Percentiles rank a stretch among this genome's conserved stretches.
Evolutionary conservation across 139 green algal species (phyloP).

Genomic region (Coelastrella sp.): DNA sequence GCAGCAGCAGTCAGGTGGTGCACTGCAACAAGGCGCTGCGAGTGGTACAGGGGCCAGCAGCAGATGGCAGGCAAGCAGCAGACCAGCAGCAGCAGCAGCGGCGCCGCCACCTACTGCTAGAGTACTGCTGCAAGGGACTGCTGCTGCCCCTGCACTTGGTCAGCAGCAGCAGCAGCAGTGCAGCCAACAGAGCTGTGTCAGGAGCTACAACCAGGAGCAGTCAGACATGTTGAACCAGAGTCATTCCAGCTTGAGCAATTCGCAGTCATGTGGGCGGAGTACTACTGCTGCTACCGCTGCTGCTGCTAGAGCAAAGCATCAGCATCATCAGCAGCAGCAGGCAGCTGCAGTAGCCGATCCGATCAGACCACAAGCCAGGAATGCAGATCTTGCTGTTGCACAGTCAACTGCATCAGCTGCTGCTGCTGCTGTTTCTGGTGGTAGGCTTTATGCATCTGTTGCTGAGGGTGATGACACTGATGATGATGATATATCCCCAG

Average conservation of each 20-base stretch:
- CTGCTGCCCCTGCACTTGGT: too few species aligned
- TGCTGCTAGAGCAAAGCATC: background rate
- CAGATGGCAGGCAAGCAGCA: background rate
- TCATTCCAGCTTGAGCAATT: background rate
- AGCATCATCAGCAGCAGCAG: constrained; percentile 16
- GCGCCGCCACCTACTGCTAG: too few species aligned
- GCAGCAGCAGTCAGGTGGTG: background rate
- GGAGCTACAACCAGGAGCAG: background rate
- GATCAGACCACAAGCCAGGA: too few species aligned
- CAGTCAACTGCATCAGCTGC: too few species aligned
- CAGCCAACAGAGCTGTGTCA: background rate
- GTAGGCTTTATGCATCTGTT: background rate
- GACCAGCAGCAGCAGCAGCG: background rate
- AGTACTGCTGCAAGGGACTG: too few species aligned
- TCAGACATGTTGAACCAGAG: background rate
- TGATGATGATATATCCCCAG: constrained; percentile 35
- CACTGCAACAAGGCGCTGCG: background rate
- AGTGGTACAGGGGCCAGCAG: background rate
- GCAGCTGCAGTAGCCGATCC: too few species aligned
- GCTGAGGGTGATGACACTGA: constrained; percentile 23
- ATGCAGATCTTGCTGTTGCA: too few species aligned
- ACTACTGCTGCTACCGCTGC: constrained; percentile 20
- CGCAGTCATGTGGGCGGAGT: constrained; percentile 6
- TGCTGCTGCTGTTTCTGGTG: background rate
- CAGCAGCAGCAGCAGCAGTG: constrained; percentile 35